Evolutionary conservation across 495 filamentous ascomycete species (phyloP), one percentile per base, ranked within the genome.

Genomic region (Aspergillus avenaceus): DNA sequence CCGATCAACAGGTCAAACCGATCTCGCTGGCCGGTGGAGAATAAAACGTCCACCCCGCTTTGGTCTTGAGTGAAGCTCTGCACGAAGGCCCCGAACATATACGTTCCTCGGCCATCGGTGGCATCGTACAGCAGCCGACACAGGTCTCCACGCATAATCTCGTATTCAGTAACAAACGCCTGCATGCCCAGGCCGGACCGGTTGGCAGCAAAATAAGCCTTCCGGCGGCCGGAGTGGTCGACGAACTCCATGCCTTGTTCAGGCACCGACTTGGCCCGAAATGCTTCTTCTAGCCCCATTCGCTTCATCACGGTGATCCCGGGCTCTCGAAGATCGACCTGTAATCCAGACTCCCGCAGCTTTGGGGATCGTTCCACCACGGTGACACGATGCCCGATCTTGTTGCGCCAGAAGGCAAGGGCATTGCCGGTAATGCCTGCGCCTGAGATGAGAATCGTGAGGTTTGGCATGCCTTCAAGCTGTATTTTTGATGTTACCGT

Each of bases 1-100:
- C 59, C 77, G 31, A 82, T 67, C 2, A 80, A 43, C 21, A 81
- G 55, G 57, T 82, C 76, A 56, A 65, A 82, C 1, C 44, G 52
- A 5, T 58, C 59, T 22, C 38, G 50, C 11, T 18, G 41, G 1
- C 71, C 70, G 47, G 73, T 59, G 4, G 58, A 56, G 47, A 80
- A 73, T 1, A 8, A 45, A 4, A 77, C 76, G 0, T 64, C 54
- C 6, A 69, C 67, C 1, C 21, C 13, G 3, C 57, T 42, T 5
- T 43, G 43, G 7, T 49, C 34, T 24, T 65, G 49, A 13, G 59
- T 50, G 21, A 60, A 28, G 14, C 16, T 34, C 34, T 50, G 24
- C 21, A 64, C 49, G 12, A 34, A 54, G n/a, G 47, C 43, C 2
- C 59, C 72, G 50, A 73, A 75, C 9, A 50, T 27, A 50, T 72